A percentile compares a stretch with the other conserved stretches of the same genome.
Evolutionary conservation across 106 monocot genomes (phyloP).

Genomic region (Acorus gramineus): DNA sequence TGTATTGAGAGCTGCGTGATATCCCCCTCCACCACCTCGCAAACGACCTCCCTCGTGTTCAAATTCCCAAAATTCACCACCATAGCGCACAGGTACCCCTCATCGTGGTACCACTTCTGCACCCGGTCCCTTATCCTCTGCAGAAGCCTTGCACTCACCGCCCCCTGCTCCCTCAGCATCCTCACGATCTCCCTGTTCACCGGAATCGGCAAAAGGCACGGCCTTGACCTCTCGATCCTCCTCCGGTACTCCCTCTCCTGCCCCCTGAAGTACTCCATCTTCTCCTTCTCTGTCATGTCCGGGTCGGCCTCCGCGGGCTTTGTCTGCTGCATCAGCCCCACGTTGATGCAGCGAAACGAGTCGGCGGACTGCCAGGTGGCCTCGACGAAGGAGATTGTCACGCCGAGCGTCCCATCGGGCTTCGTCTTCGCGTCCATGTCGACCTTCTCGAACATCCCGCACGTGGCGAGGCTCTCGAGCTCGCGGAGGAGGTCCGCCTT

Average conservation of each 20-base stretch:
- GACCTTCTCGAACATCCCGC: conserved; percentile 98
- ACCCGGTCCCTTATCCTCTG: conserved; percentile 87
- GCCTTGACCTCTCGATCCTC: conserved; percentile 56
- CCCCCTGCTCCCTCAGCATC: conserved; percentile 74
- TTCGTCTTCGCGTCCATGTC: conserved; percentile 83
- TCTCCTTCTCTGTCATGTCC: conserved; percentile 95
- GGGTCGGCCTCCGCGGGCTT: conserved; percentile 76
- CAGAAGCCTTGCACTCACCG: conserved; percentile 85
- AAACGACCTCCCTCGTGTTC: conserved; percentile 89
- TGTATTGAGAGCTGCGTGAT: conserved; percentile 75
- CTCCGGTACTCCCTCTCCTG: conserved; percentile 80
- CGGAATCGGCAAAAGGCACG: conserved; percentile 61
- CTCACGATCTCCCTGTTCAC: conserved; percentile 62
- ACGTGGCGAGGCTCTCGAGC: conserved; percentile 78
- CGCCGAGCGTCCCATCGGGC: conserved; percentile 66
- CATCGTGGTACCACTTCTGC: conserved; percentile 96
- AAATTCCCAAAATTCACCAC: conserved; percentile 97
- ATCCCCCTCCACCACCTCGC: conserved; percentile 97
- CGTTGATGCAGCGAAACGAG: conserved; percentile 82
- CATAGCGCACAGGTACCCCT: conserved; percentile 94
- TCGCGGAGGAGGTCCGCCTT: conserved; percentile 81
- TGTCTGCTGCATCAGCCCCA: conserved; percentile 73
- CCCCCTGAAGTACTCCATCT: conserved; percentile 68
- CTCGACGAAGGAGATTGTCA: conserved; percentile 73
- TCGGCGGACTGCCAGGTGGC: conserved; percentile 94